phyloP scores from a whole-genome alignment of 345 rosid species.

The Jatropha curcas region DNA sequence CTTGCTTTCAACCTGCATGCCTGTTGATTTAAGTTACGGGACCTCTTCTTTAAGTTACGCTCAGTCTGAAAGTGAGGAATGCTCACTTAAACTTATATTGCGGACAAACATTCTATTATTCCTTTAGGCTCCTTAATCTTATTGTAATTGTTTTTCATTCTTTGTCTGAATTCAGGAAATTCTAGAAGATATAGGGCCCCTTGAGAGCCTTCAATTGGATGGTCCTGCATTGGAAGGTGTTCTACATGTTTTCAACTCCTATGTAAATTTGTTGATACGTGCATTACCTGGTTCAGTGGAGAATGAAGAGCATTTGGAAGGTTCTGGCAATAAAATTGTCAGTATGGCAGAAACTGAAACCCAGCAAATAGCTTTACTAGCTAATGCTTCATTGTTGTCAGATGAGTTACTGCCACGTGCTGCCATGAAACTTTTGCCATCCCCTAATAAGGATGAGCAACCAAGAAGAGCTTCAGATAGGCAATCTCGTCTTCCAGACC shows the following conservation, averaged over 20 bases:
- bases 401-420: conserved; percentile 89
- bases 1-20: background rate
- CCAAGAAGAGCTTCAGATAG: conserved; percentile 59
- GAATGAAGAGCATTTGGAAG: conserved; percentile 61
- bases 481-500: conserved; percentile 74
- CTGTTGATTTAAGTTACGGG: background rate
- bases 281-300: conserved; percentile 81
- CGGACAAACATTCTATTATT: background rate
- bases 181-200: conserved; percentile 78
- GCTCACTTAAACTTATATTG: background rate
- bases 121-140: background rate
- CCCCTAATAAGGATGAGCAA: conserved; percentile 43
- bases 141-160: conserved; percentile 5
- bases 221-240: conserved; percentile 77
- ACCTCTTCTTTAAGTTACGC: background rate
- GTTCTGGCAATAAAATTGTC: conserved; percentile 56
- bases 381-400: conserved; percentile 78
- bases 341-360: conserved; percentile 75
- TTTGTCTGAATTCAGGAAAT: conserved; percentile 49
- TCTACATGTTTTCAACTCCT: conserved; percentile 61
- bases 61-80: background rate
- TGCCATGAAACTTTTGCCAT: conserved; percentile 64
- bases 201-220: conserved; percentile 74
- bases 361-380: conserved; percentile 81
- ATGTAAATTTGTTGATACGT: conserved; percentile 67